These are phyloP conservation scores for Rhynchosporium graminicola DNA, from an alignment of 2,329 filamentous ascomycete genomes.

Conservation along the genomic window DNA sequence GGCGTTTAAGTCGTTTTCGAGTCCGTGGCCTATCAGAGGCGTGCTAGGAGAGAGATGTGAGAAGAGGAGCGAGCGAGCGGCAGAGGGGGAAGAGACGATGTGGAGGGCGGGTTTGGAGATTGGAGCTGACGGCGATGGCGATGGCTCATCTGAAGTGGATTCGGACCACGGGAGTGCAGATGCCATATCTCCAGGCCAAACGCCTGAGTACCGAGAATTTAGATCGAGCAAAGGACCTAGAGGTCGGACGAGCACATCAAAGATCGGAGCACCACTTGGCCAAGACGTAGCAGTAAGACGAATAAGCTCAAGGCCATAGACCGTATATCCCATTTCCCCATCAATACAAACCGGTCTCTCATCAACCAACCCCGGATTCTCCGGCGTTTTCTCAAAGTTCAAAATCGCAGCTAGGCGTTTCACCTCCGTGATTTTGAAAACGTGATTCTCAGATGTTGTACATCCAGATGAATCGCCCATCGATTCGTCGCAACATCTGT, in stretches of 20 bases:
- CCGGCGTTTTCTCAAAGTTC: slow-evolving; percentile 78
- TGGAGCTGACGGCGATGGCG: slow-evolving; percentile 28
- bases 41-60: slow-evolving; percentile 73
- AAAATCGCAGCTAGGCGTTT: slow-evolving; percentile 76
- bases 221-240: slow-evolving; percentile 83
- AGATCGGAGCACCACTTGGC: slow-evolving; percentile 71
- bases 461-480: slow-evolving; percentile 77
- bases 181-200: slow-evolving; percentile 75
- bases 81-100: slow-evolving; percentile 73
- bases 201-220: slow-evolving; percentile 89
- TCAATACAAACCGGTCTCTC: slow-evolving; percentile 80
- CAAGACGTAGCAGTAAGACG: slow-evolving; percentile 87
- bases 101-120: slow-evolving; percentile 53
- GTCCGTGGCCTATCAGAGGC: slow-evolving; percentile 85
- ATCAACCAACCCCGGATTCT: slow-evolving; percentile 53
- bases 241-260: slow-evolving; percentile 85
- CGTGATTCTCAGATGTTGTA: slow-evolving; percentile 69
- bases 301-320: slow-evolving; percentile 82
- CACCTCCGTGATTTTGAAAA: slow-evolving; percentile 79
- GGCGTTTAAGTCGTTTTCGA: slow-evolving; percentile 93
- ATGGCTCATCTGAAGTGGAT: slow-evolving; percentile 25
- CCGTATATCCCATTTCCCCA: slow-evolving; percentile 97
- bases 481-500: slow-evolving; percentile 76
- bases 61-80: slow-evolving; percentile 77
- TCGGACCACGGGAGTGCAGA: slow-evolving; percentile 61